These are phyloP conservation scores for Coccomyxa subellipsoidea DNA, from an alignment of 163 green algal genomes.

Conservation along the genomic window DNA sequence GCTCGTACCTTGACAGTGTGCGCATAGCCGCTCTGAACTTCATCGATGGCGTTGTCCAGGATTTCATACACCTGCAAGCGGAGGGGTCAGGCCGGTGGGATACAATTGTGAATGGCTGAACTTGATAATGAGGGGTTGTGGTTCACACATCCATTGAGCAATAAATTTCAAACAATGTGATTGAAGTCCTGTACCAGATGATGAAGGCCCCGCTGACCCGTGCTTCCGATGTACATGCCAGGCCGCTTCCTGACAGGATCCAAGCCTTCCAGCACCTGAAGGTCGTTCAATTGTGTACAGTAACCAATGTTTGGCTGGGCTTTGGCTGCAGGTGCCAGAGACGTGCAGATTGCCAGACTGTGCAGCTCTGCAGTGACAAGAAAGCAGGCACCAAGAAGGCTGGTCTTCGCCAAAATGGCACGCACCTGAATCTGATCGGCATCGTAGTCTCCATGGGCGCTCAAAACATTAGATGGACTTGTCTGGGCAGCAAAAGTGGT, in stretches of 20 bases:
- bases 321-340: too few species aligned
- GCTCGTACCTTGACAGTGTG: conserved; percentile 39
- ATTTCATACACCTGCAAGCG: conserved; percentile 57
- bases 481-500: neutral
- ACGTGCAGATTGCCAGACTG: too few species aligned
- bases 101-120: too few species aligned
- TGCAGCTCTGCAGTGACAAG: neutral
- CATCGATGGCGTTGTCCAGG: conserved; percentile 97
- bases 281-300: neutral
- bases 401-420: too few species aligned
- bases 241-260: conserved; percentile 96
- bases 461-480: neutral
- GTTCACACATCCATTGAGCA: too few species aligned
- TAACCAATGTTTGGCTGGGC: too few species aligned
- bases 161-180: too few species aligned
- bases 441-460: neutral
- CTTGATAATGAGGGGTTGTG: too few species aligned
- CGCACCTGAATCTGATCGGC: conserved; percentile 12
- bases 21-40: conserved; percentile 72
- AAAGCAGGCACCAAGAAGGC: too few species aligned
- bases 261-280: conserved; percentile 90
- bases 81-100: too few species aligned
- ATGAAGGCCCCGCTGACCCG: conserved; percentile 85
- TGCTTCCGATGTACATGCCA: conserved; percentile 99
- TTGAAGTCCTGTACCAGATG: conserved; percentile 69